These are phyloP conservation scores for Picea mariana DNA, from an alignment of 83 land plant genomes.

Conservation along the genomic window DNA sequence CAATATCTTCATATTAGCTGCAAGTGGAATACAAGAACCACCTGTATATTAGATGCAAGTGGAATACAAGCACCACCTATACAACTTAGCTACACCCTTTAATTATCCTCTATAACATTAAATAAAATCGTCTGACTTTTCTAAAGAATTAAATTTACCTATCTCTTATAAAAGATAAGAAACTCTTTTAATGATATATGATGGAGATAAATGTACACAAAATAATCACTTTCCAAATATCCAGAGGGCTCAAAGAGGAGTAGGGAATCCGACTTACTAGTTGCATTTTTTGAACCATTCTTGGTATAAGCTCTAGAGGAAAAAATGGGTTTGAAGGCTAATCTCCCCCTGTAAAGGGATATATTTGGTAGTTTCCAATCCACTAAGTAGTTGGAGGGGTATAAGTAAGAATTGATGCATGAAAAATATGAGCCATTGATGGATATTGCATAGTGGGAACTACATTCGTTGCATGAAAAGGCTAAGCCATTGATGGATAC, in stretches of 20 bases:
- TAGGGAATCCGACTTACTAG: constrained; percentile 98
- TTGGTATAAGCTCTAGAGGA: constrained; percentile 98
- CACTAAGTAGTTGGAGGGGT: constrained; percentile 21
- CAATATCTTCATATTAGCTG: constrained; percentile 54
- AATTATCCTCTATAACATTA: constrained; percentile 50
- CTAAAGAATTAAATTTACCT: constrained; percentile 90
- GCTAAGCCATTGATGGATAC: no score
- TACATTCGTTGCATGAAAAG: no score
- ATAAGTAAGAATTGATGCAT: constrained; percentile 37
- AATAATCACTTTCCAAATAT: constrained; percentile 90
- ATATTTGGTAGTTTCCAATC: constrained; percentile 35
- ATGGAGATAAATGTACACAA: constrained; percentile 59
- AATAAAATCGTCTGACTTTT: constrained; percentile 51
- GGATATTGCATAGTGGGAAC: constrained; percentile 10
- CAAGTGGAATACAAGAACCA: constrained; percentile 11
- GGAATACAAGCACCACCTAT: constrained; percentile 97
- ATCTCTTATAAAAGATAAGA: constrained; percentile 93
- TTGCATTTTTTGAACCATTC: constrained; percentile 97
- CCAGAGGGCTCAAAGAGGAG: constrained; percentile 88
- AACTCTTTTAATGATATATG: constrained; percentile 82
- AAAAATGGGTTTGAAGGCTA: constrained; percentile 91
- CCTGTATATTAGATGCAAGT: constrained; percentile 70
- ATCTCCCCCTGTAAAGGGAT: constrained; percentile 29
- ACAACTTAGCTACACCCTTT: constrained; percentile 56
- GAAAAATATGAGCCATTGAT: neutral